Conservation (phyloP, 2,329 filamentous ascomycete species). For the Arthrobotrys pseudoclavata region DNA sequence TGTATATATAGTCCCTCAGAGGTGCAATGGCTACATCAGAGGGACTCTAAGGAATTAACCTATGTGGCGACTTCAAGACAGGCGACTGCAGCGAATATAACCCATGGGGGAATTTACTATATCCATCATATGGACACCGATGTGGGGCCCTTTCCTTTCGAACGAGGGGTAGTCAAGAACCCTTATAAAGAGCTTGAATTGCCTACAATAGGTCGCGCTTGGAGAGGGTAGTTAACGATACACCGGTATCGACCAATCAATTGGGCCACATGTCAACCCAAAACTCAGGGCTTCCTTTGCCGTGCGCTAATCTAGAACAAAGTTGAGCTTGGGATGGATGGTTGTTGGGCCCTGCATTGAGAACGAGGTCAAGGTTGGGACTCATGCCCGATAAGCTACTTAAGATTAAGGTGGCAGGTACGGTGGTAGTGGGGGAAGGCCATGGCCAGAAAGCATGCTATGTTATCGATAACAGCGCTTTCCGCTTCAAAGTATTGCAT, state of each 20-base stretch:
- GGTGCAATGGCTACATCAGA: slow-evolving; percentile 1
- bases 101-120: slow-evolving; percentile 17
- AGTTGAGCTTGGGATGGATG: slow-evolving; percentile 25
- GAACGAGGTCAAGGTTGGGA: slow-evolving; percentile 11
- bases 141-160: slow-evolving; percentile 25
- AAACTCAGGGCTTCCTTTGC: background rate
- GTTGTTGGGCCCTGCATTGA: slow-evolving; percentile 36
- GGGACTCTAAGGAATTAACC: background rate
- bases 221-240: background rate
- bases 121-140: slow-evolving; percentile 8
- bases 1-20: slow-evolving; percentile 14
- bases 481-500: background rate
- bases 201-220: slow-evolving; percentile 1
- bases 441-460: background rate
- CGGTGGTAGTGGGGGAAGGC: background rate
- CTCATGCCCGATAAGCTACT: slow-evolving; percentile 6
- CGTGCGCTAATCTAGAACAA: background rate
- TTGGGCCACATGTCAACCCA: slow-evolving; percentile 36
- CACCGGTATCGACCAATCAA: slow-evolving; percentile 36
- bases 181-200: slow-evolving; percentile 19
- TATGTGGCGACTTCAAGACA: background rate
- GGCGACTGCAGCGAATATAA: slow-evolving; percentile 4
- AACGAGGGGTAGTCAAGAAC: slow-evolving; percentile 31
- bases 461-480: slow-evolving; percentile 33
- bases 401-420: background rate